Evolutionary conservation across 108 stramenopile genomes (phyloP).

Genomic region (Aurantiochytrium sp.): DNA sequence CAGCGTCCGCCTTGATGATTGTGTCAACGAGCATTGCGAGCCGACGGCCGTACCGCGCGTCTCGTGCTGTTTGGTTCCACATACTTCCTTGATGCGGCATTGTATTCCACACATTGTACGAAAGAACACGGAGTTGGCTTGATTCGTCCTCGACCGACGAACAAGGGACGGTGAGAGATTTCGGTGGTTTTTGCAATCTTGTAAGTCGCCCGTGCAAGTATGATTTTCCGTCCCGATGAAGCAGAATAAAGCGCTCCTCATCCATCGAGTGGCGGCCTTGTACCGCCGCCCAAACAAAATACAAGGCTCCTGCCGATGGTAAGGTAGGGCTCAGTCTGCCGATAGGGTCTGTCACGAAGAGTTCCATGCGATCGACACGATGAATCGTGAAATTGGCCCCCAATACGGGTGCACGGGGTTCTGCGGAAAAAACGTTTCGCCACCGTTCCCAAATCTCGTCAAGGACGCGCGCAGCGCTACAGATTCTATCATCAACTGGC

Average conservation of each 20-base stretch:
- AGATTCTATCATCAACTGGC: background rate
- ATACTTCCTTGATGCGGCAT: background rate
- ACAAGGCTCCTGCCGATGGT: background rate
- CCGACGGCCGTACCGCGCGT: background rate
- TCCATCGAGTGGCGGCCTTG: background rate
- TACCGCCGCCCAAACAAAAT: background rate
- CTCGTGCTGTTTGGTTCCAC: background rate
- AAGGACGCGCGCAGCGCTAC: background rate
- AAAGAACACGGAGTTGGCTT: background rate
- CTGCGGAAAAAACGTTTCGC: background rate
- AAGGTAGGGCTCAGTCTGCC: background rate
- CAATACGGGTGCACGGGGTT: background rate
- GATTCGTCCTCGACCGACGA: background rate
- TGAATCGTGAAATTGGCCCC: background rate
- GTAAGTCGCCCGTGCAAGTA: background rate
- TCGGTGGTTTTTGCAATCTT: too few relatives aligned
- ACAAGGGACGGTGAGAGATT: background rate
- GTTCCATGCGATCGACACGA: background rate
- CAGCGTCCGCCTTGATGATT: background rate
- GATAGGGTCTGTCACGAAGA: background rate
- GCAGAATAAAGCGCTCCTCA: background rate
- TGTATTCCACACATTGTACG: slow-evolving; percentile 14
- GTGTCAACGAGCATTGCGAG: background rate
- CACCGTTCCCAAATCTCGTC: background rate
- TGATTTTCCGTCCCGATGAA: background rate